A percentile compares a stretch with the other conserved stretches of the same genome.
phyloP scores from a whole-genome alignment of 108 stramenopile genomes.

The Cyclostephanos tholiformis region DNA sequence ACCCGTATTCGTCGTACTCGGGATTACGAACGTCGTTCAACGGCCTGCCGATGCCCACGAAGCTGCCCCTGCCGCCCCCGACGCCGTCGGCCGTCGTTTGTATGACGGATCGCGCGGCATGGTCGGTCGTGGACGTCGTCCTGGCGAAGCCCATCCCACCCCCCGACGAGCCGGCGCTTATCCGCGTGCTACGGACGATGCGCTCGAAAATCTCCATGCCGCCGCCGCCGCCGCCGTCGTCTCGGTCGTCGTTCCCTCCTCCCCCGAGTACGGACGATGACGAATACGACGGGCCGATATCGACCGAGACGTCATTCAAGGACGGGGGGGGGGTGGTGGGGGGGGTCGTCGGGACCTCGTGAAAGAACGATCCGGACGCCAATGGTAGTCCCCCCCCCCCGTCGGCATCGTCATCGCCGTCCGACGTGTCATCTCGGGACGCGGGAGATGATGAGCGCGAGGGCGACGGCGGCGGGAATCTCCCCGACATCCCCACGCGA shows the following conservation, averaged over 20 bases:
- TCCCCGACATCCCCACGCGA: neutral
- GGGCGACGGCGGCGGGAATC: neutral
- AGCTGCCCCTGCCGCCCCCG: constrained; percentile 53
- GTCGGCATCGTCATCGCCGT: constrained; percentile 1
- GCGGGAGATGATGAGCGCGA: neutral
- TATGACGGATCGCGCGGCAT: constrained; percentile 33
- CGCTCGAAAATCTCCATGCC: constrained; percentile 43
- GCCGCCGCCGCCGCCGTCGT: neutral
- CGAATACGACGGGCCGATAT: constrained; percentile 1
- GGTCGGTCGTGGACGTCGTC: constrained; percentile 34
- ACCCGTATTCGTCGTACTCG: constrained; percentile 86
- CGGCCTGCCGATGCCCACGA: constrained; percentile 71
- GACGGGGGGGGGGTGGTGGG: no score
- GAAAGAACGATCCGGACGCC: constrained; percentile 51
- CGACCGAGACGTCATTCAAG: neutral
- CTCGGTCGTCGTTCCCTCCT: no score
- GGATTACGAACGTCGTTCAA: constrained; percentile 80
- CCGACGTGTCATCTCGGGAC: neutral
- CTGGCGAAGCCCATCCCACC: constrained; percentile 33
- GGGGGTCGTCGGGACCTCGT: constrained; percentile 41
- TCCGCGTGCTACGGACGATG: constrained; percentile 36
- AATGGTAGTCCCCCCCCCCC: constrained; percentile 25
- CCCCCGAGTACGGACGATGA: neutral
- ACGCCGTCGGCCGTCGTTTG: constrained; percentile 29
- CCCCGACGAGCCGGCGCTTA: constrained; percentile 4